Conservation (phyloP, 2,329 filamentous ascomycete genomes). For the Tolypocladium sp. region DNA sequence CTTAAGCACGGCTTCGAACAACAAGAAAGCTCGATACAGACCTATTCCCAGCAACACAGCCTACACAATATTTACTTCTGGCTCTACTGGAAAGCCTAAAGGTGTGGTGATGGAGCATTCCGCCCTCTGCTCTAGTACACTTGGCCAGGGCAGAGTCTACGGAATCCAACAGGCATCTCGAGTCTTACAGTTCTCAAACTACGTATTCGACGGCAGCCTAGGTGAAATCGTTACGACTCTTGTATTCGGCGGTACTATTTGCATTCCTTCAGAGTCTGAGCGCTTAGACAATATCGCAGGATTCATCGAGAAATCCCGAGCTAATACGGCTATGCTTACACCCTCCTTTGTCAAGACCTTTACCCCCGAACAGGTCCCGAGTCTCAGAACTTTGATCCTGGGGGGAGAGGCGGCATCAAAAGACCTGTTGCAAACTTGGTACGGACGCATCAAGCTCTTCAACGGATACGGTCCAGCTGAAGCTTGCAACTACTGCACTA, state of each 20-base stretch:
- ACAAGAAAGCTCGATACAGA: background rate
- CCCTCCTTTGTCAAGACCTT: slow-evolving; percentile 8
- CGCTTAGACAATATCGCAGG: background rate
- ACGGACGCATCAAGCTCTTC: slow-evolving; percentile 6
- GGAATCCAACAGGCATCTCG: slow-evolving; percentile 37
- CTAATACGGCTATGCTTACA: slow-evolving; percentile 8
- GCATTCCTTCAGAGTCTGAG: slow-evolving; percentile 9
- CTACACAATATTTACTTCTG: slow-evolving; percentile 17
- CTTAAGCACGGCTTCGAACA: background rate
- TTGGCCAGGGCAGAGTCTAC: slow-evolving; percentile 36
- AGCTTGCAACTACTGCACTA: slow-evolving; percentile 4
- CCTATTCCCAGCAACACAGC: slow-evolving; percentile 3
- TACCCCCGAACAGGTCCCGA: slow-evolving; percentile 5
- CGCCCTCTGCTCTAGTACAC: slow-evolving; percentile 40
- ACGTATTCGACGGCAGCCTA: slow-evolving; percentile 40
- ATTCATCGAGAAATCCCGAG: slow-evolving; percentile 1
- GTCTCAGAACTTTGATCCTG: slow-evolving; percentile 3
- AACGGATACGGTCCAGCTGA: slow-evolving; percentile 10
- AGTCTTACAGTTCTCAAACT: slow-evolving; percentile 41
- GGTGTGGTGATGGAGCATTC: slow-evolving; percentile 30
- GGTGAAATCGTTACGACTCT: slow-evolving; percentile 12
- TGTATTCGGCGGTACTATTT: slow-evolving; percentile 10
- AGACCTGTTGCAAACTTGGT: slow-evolving; percentile 6
- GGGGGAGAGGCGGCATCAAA: slow-evolving; percentile 5
- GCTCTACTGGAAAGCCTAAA: slow-evolving; percentile 17